Percentiles rank a stretch among this genome's conserved stretches.
Conservation (phyloP, 163 green algal genomes). For the Chlamydomonas reinhardtii region DNA sequence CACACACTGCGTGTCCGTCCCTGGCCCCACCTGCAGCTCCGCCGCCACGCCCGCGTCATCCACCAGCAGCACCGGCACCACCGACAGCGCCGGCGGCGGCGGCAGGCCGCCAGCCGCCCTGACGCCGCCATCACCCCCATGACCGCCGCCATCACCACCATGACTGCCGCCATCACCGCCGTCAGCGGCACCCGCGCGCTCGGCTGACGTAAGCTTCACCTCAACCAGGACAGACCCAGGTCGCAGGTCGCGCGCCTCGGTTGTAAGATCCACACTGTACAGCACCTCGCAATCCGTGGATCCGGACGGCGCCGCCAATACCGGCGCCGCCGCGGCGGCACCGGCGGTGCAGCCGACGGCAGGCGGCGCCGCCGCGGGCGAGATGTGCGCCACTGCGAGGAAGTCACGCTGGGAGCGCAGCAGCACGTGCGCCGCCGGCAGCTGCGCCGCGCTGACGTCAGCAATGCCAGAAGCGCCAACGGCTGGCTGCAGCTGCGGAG, state of each 20-base stretch:
- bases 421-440: not conserved
- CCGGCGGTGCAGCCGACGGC: not conserved
- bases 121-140: not conserved
- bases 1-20: too few relatives aligned
- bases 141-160: not conserved
- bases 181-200: not conserved
- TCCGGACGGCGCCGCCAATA: not conserved
- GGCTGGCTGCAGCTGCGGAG: not conserved
- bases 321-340: not conserved
- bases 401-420: not conserved
- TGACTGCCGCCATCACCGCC: not conserved
- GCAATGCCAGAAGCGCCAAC: not conserved
- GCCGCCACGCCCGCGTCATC: conserved; percentile 8
- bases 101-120: not conserved
- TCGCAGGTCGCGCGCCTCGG: not conserved
- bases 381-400: not conserved
- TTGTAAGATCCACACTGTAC: not conserved
- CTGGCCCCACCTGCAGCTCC: conserved; percentile 16
- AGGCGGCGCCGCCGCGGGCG: too few relatives aligned
- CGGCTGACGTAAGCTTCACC: not conserved
- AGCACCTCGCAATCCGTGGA: not conserved
- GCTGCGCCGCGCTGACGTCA: too few relatives aligned
- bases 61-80: conserved; percentile 15
- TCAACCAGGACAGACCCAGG: conserved; percentile 2
- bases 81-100: not conserved